Conservation (phyloP, 768 basidiomycete genomes). For the Mycena galericulata region DNA sequence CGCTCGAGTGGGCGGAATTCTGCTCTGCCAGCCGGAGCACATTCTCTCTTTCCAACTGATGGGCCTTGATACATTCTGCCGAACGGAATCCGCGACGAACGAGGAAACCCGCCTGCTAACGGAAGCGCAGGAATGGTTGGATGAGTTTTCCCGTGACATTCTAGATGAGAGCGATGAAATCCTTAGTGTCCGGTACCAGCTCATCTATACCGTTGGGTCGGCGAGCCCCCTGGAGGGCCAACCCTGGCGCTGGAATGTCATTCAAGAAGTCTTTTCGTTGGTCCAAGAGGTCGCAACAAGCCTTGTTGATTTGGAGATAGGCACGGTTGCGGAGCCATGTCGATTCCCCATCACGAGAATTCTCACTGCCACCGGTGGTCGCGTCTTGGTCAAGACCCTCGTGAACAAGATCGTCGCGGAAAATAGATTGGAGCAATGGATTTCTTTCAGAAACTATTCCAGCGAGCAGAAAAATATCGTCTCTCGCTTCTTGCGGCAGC, state of each 20-base stretch:
- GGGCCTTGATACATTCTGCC: slow-evolving; percentile 21
- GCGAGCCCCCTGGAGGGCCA: slow-evolving; percentile 52
- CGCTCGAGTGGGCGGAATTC: slow-evolving; percentile 51
- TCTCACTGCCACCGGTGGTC: not conserved
- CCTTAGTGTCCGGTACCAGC: slow-evolving; percentile 59
- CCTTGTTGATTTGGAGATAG: slow-evolving; percentile 39
- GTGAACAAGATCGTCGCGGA: not conserved
- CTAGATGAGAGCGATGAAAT: slow-evolving; percentile 64
- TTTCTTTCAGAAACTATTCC: slow-evolving; percentile 23
- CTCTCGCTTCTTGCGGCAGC: slow-evolving; percentile 4
- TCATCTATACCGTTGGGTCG: slow-evolving; percentile 59
- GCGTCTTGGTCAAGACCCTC: not conserved
- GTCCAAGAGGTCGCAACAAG: slow-evolving; percentile 32
- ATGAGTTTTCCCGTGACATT: slow-evolving; percentile 48
- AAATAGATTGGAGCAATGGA: slow-evolving; percentile 15
- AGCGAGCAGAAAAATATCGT: not conserved
- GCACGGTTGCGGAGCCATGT: not conserved
- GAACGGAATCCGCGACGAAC: not conserved
- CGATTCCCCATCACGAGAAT: slow-evolving; percentile 21
- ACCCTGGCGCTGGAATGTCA: slow-evolving; percentile 57
- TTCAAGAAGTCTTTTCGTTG: slow-evolving; percentile 53
- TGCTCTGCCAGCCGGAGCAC: slow-evolving; percentile 66
- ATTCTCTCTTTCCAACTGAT: slow-evolving; percentile 63
- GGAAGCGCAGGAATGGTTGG: slow-evolving; percentile 44
- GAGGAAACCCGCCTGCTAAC: not conserved